These are phyloP conservation scores for Rhizophora apiculata DNA, from an alignment of 345 rosid species.

Conservation along the genomic window DNA sequence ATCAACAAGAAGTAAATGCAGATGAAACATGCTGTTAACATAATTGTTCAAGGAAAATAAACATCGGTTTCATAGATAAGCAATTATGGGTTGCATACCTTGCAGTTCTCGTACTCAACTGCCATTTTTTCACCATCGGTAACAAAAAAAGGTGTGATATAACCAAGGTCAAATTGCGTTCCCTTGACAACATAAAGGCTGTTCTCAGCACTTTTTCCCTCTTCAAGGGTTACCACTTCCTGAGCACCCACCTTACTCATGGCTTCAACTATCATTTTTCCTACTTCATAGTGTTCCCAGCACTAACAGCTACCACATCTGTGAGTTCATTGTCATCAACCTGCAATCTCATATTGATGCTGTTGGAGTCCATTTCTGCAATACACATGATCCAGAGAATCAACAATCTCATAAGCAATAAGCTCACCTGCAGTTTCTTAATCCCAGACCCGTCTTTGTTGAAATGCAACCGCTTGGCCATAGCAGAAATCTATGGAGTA, in stretches of 20 bases:
- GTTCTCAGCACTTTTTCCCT: constrained; percentile 97
- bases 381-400: neutral
- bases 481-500: constrained; percentile 55
- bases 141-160: constrained; percentile 94
- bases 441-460: constrained; percentile 91
- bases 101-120: constrained; percentile 93
- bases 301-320: constrained; percentile 99
- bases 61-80: neutral
- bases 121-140: constrained; percentile 98
- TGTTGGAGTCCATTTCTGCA: neutral
- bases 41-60: neutral
- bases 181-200: constrained; percentile 96
- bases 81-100: constrained; percentile 39
- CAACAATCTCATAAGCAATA: neutral
- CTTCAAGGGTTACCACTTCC: constrained; percentile 96
- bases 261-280: constrained; percentile 97
- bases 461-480: constrained; percentile 88
- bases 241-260: constrained; percentile 93
- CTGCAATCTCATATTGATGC: constrained; percentile 29
- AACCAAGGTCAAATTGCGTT: constrained; percentile 98
- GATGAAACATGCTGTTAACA: constrained; percentile 2
- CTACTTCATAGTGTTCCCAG: constrained; percentile 91
- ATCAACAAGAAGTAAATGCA: constrained; percentile 95
- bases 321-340: constrained; percentile 98
- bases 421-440: constrained; percentile 78